Base-by-base conservation (phyloP, 306 rosid species). In the Elaeagnus macrophylla region DNA sequence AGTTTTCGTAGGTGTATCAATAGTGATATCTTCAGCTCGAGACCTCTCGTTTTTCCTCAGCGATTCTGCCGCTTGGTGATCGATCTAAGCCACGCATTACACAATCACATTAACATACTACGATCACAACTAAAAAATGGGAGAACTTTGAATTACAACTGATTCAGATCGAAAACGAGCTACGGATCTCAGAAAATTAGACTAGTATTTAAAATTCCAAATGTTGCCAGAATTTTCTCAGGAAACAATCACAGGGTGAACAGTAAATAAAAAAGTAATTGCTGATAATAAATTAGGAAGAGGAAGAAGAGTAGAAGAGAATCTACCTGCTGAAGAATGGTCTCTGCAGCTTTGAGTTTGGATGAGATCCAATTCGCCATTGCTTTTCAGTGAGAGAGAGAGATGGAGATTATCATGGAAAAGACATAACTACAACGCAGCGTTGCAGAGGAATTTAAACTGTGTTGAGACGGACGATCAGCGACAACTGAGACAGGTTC, bases 311-410 rank as follows among this genome's bases (percentile, higher is more conserved):
- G n/a, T n/a, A n/a, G 36, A 65, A 58, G 37, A 66, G 58, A 62
- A 65, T 7, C 25, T 77, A 57, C 99, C 95, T 93, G 99, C 37
- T 84, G 99, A 55, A 93, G 99, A 77, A 93, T 69, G 66, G 16
- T 87, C 77, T 93, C 99, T 0, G 95, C 95, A 47, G 89, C 96
- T 87, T 79, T 93, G 73, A 93, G 96, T 62, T 93, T 87, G 73
- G 96, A 82, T 66, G 96, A 87, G 84, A 87, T 84, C 99, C 99
- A 91, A 74, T 84, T 77, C 47, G 99, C 93, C 99, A 87, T 93
- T 67, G 61, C 57, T 35, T 60, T 8, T 18, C 50, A 41, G 10
- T 12, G 14, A 10, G 46, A 49, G 35, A 56, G 8, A 51, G 61
- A 35, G 13, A 38, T 8, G 39, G 36, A 60, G 6, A 12, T 15